Percentiles rank a stretch among this genome's conserved stretches.
These are phyloP conservation scores for Globisporangium megalacanthum DNA, from an alignment of 352 stramenopile species.

Conservation along the genomic window DNA sequence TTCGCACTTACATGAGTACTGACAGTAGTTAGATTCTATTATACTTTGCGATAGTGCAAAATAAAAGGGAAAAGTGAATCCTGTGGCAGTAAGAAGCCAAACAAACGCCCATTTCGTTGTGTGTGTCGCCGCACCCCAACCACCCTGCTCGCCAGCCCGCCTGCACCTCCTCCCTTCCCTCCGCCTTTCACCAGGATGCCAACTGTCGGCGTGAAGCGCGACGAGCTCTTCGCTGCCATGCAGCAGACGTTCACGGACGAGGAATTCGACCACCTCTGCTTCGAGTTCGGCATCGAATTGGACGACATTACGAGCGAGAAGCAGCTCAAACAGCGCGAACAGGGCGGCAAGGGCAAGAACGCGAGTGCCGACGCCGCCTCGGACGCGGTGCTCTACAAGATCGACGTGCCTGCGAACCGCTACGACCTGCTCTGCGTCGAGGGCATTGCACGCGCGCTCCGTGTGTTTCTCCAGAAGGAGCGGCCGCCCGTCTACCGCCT, in stretches of 20 bases:
- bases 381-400: constrained; percentile 98
- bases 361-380: constrained; percentile 49
- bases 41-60: not conserved
- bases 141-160: not conserved
- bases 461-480: constrained; percentile 97
- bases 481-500: constrained; percentile 86
- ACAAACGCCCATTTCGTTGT: too few species aligned
- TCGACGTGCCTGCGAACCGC: constrained; percentile 99
- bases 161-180: not conserved
- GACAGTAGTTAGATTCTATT: too few species aligned
- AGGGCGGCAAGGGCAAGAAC: constrained; percentile 27
- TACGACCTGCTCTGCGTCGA: constrained; percentile 99
- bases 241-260: constrained; percentile 96
- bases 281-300: constrained; percentile 99
- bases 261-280: constrained; percentile 99
- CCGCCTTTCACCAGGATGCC: constrained; percentile 80
- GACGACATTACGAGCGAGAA: constrained; percentile 87
- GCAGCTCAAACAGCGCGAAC: constrained; percentile 83
- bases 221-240: constrained; percentile 96
- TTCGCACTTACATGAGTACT: not conserved
- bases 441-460: constrained; percentile 94
- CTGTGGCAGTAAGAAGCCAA: not conserved
- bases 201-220: constrained; percentile 96
- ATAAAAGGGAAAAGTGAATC: not conserved
- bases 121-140: not conserved